Evolutionary conservation across 2,329 filamentous ascomycete species (phyloP), one percentile per base, ranked within the genome.

Genomic region (Elsinoe perseae): DNA sequence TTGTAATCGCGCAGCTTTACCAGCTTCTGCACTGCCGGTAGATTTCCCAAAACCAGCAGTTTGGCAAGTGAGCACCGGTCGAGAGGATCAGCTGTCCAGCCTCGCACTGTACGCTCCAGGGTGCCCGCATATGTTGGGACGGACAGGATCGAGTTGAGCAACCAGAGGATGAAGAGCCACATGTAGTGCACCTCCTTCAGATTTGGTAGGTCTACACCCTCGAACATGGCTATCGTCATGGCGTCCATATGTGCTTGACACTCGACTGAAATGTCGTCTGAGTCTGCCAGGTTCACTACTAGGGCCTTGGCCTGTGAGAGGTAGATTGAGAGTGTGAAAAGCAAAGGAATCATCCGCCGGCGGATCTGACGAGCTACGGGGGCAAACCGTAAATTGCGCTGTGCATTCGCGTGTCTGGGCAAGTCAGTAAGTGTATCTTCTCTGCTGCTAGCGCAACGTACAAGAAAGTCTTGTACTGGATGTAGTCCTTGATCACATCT

Each of bases 401-500:
- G 56, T n/a, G 56, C 56, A 16, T 50, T 52, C 8, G 50, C 27
- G 18, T 57, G 46, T 12, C 54, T 56, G 28, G 16, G 10, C 6
- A 38, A 25, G 18, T 25, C 32, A 36, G 20, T 34, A 23, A 48
- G 21, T 9, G 9, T 8, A 12, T 30, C 1, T 6, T 43, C 23
- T 16, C 7, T 40, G 16, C 21, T 10, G 42, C n/a, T 28, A 25
- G 21, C 6, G 14, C 27, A 18, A 56, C 54, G 3, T 40, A 56
- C 46, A 57, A 32, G 16, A 57, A 53, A 21, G 56, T 57, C 36
- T 57, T 57, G 38, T 57, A 57, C 27, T 57, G 56, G 21, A 57
- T 57, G 32, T 53, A 52, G 18, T 44, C 34, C 16, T 34, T 52
- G 36, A 57, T 54, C 20, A 52, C 30, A 27, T 57, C 56, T 18